Conservation (phyloP, 2,329 filamentous ascomycete species). For the Metarhizium brunneum region DNA sequence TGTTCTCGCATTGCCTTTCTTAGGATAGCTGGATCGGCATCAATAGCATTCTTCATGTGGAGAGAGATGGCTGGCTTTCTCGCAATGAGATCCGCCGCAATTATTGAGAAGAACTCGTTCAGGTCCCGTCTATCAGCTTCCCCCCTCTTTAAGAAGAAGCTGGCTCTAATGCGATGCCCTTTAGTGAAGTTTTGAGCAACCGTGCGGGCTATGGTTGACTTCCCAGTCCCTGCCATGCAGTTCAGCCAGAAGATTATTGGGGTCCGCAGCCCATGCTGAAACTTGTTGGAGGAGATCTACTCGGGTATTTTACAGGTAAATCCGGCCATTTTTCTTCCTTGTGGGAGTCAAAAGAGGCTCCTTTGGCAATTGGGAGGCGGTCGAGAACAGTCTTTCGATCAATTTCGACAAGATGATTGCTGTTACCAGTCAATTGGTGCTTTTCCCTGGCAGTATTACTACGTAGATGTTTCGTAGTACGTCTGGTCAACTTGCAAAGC, state of each 20-base stretch:
- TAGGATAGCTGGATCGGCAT: conserved; percentile 18
- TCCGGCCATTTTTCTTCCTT: conserved; percentile 21
- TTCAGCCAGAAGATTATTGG: conserved; percentile 25
- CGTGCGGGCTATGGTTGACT: conserved; percentile 28
- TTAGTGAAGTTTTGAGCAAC: conserved; percentile 10
- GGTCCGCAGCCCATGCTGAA: conserved; percentile 15
- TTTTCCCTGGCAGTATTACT: too few relatives aligned
- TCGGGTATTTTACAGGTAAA: conserved; percentile 21
- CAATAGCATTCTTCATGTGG: conserved; percentile 20
- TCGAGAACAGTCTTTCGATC: neutral
- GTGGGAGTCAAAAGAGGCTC: conserved; percentile 24
- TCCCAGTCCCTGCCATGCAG: conserved; percentile 29
- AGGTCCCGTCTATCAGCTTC: conserved; percentile 27
- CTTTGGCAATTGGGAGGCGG: neutral
- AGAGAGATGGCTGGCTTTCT: conserved; percentile 18
- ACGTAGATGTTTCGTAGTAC: too few relatives aligned
- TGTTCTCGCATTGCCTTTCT: conserved; percentile 23
- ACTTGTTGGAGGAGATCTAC: conserved; percentile 18
- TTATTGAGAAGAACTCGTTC: conserved; percentile 28
- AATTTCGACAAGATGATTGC: neutral
- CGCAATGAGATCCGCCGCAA: conserved; percentile 23
- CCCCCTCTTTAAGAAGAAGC: conserved; percentile 37
- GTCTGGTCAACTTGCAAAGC: too few relatives aligned
- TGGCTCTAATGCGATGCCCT: conserved; percentile 18
- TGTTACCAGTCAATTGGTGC: too few relatives aligned